A percentile compares a stretch with the other conserved stretches of the same genome.
phyloP scores from a whole-genome alignment of 2,329 filamentous ascomycete species.

The Sclerotinia trifoliorum region DNA sequence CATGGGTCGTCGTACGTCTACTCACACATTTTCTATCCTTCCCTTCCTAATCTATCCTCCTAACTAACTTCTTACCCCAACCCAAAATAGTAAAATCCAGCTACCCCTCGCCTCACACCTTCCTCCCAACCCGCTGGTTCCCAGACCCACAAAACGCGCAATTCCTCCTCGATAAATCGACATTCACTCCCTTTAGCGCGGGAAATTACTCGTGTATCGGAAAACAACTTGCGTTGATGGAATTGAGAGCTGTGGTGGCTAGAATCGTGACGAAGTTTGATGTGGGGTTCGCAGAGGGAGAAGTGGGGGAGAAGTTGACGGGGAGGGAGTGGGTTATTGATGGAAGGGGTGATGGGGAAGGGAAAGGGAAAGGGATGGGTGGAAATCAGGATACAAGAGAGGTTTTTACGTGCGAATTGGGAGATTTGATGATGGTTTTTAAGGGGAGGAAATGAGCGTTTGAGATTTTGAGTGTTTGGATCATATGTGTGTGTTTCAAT shows the following conservation, averaged over 20 bases:
- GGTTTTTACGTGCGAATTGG: neutral
- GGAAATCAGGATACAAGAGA: neutral
- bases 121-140: conserved; percentile 40
- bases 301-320: neutral
- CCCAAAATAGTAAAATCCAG: neutral
- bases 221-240: conserved; percentile 39
- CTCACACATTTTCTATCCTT: too few relatives aligned
- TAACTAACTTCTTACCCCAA: too few relatives aligned
- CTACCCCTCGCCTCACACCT: conserved; percentile 30
- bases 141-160: conserved; percentile 22
- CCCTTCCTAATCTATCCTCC: too few relatives aligned
- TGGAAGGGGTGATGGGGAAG: neutral
- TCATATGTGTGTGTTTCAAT: too few relatives aligned
- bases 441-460: neutral
- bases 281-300: neutral
- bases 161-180: conserved; percentile 31
- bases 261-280: neutral
- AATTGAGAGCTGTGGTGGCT: conserved; percentile 36
- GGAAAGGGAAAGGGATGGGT: neutral
- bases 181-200: conserved; percentile 37
- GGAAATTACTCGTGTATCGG: conserved; percentile 38
- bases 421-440: neutral
- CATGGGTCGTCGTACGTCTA: conserved; percentile 26
- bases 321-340: neutral
- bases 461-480: neutral